Conservation (phyloP, 495 filamentous ascomycete genomes). For the Podospora appendiculata region DNA sequence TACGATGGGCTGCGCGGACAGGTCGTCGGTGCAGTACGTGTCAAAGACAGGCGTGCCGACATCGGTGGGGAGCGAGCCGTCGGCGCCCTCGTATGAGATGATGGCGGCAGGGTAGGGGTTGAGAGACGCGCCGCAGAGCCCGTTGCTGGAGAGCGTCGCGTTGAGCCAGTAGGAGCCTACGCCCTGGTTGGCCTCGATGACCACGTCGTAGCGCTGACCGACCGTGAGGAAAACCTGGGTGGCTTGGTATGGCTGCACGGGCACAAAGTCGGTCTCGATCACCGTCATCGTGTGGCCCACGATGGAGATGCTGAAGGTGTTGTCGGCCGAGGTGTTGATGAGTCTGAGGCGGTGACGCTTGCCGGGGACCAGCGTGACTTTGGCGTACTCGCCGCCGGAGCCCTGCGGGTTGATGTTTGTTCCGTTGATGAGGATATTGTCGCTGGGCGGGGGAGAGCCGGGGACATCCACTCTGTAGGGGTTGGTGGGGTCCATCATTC, state of each 20-base stretch:
- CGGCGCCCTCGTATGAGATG: constrained; percentile 12
- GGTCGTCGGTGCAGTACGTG: constrained; percentile 16
- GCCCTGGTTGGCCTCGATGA: constrained; percentile 47
- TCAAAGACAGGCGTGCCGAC: constrained; percentile 5
- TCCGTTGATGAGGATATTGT: constrained; percentile 28
- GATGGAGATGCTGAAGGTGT: constrained; percentile 39
- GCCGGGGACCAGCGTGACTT: constrained; percentile 27
- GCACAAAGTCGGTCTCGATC: constrained; percentile 40
- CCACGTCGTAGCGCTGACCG: constrained; percentile 59
- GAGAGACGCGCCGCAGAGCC: neutral
- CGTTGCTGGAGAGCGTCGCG: neutral
- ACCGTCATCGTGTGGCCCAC: constrained; percentile 43
- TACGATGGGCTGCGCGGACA: neutral
- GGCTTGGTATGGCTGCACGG: constrained; percentile 35
- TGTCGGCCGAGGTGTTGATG: constrained; percentile 45
- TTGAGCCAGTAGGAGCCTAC: constrained; percentile 48
- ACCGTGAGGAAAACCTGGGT: constrained; percentile 44
- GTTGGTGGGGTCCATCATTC: constrained; percentile 4
- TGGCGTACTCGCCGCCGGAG: constrained; percentile 21
- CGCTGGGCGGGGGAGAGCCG: constrained; percentile 13
- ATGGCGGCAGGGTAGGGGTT: constrained; percentile 11
- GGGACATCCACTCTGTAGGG: neutral
- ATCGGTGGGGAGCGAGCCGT: neutral
- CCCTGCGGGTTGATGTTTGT: constrained; percentile 30
- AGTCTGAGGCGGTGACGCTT: constrained; percentile 44